Base-by-base conservation (phyloP, 2,329 filamentous ascomycete species). In the Parafenestella ontariensis region DNA sequence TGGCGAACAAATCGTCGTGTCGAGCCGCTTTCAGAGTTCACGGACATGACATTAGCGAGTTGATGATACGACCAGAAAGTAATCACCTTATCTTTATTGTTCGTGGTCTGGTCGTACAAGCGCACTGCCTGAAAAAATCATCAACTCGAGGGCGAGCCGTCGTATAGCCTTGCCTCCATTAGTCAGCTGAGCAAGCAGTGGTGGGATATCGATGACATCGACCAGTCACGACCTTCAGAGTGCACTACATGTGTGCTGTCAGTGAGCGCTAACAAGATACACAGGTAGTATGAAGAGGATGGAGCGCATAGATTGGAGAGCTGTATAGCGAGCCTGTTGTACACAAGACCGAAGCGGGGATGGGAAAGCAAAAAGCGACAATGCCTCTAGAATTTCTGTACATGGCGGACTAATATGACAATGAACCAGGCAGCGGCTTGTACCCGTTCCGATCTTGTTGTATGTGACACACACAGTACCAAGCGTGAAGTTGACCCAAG, bases 381-480 rank as follows among this genome's bases (percentile, higher is more conserved):
- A 70, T 67, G 68, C 64, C 69, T 73, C 65, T 72, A 66, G 58
- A 52, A 67, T 72, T 72, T 71, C 69, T 73, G 70, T 74, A 73
- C 71, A 75, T 50, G 62, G 68, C 70, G 61, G 66, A 71, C 71
- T 73, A 75, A 68, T 74, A 68, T 71, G 66, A 72, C 70, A 73
- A 58, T 54, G 61, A 61, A 60, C 58, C 61, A 54, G 62, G 55
- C 52, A 66, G 61, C 62, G 59, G 54, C 61, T 59, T 52, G 54
- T 53, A 56, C 58, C 62, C 59, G 60, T 66, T 58, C 66, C 58
- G 57, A 60, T 66, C 60, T 65, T 65, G 52, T 53, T 55, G 59
- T 64, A 64, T 68, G 59, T 67, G 65, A 73, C 70, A 72, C 69
- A 72, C 62, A 69, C 65, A 70, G 64, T 68, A 73, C 71, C 72